These are phyloP conservation scores for Xanthoceras sorbifolium DNA, from an alignment of 345 rosid species.

Conservation along the genomic window DNA sequence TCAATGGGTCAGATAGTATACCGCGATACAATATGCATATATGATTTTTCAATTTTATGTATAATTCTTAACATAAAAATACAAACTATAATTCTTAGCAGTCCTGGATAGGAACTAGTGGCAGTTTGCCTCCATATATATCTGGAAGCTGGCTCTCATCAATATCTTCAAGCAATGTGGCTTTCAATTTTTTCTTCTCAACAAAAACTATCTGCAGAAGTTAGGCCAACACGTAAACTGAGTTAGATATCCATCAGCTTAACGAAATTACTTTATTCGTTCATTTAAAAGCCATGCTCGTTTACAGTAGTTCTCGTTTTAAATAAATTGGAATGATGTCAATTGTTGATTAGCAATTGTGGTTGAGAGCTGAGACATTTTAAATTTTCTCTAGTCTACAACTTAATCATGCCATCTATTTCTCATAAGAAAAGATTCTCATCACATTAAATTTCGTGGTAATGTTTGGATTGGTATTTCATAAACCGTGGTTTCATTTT, in stretches of 20 bases:
- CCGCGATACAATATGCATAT: neutral
- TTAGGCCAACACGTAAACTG: neutral
- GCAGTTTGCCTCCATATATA: slow-evolving; percentile 71
- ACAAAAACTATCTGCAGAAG: slow-evolving; percentile 70
- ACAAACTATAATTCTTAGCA: slow-evolving; percentile 31
- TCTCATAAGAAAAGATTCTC: neutral
- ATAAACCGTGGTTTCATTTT: neutral
- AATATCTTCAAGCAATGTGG: slow-evolving; percentile 68
- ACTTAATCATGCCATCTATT: neutral
- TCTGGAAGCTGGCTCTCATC: slow-evolving; percentile 83
- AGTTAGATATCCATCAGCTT: neutral
- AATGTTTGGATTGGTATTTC: neutral
- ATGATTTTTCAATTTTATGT: neutral
- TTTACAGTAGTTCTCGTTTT: no score
- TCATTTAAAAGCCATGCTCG: no score
- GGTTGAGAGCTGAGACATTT: no score
- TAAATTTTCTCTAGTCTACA: neutral
- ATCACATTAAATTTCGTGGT: neutral
- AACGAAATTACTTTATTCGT: no score
- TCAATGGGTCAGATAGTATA: neutral
- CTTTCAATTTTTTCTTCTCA: slow-evolving; percentile 65
- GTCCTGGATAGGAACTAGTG: slow-evolving; percentile 67
- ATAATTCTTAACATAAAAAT: neutral
- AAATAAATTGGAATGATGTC: neutral
- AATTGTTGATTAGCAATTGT: no score